Base-by-base conservation (phyloP, 148 eudicot species). In the Vaccinium vitisidaea region DNA sequence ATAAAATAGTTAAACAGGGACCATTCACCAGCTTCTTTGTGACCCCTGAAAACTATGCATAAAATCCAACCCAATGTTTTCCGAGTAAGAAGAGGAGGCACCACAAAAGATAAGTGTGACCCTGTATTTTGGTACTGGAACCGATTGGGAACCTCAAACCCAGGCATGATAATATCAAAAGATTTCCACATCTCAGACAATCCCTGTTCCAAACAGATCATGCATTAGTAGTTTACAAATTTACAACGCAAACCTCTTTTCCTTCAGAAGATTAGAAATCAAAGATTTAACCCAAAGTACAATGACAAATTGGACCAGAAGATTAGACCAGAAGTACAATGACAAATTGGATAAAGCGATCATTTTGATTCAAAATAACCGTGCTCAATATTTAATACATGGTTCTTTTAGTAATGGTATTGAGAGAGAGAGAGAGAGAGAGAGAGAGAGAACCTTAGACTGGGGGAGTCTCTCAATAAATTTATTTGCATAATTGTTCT, bases 121-220 rank as follows among this genome's bases (percentile, higher is more conserved):
- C 61, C 81, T 54, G 21, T 4, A 78, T 36, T 78, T 21, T 78
- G 81, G n/a, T 78, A 78, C 21, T 78, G 19, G 43, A 53, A 78
- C 81, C 63, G 30, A 8, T 15, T 53, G 58, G 61, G 81, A 78
- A 78, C 59, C 81, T 78, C 61, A 27, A 11, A 39, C 9, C 81
- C 81, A 2, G 61, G 46, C 54, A 78, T 61, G 13, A 53, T 14
- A 25, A 78, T 27, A 25, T 16, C 18, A 52, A 52, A 12, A 21
- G 77, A 52, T 12, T 52, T 27, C 2, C n/a, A 9, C 12, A 23
- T 19, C 15, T 11, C 14, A 6, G 19, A 53, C 39, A 53, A 9
- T 53, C 61, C 59, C 81, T 53, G 61, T 53, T n/a, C 36, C 32
- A 53, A 50, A 18, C 43, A 53, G 19, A 48, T 50, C 59, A 78